phyloP scores from a whole-genome alignment of 768 basidiomycete species.

The Hygrocybe punicea region DNA sequence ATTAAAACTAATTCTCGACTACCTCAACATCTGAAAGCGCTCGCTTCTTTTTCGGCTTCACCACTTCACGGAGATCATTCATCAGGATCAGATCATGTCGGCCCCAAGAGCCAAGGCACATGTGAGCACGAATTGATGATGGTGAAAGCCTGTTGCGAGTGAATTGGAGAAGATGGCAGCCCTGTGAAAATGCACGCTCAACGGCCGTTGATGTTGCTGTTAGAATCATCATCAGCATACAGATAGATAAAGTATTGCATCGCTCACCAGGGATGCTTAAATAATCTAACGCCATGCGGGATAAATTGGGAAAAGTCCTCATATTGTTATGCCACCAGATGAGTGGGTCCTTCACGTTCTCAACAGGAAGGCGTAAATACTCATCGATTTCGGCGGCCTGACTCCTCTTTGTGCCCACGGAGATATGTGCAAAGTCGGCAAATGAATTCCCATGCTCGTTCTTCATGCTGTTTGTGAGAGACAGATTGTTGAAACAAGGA shows the following conservation, averaged over 20 bases:
- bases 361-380: constrained; percentile 15
- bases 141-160: constrained; percentile 17
- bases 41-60: not conserved
- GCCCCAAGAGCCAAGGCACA: constrained; percentile 23
- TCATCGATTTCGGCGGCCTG: not conserved
- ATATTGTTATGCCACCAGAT: constrained; percentile 16
- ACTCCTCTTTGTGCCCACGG: not conserved
- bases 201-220: constrained; percentile 18
- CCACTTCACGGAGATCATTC: constrained; percentile 6
- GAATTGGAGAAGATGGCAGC: constrained; percentile 19
- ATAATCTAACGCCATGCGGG: constrained; percentile 18
- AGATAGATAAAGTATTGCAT: not conserved
- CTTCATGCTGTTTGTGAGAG: not conserved
- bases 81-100: constrained; percentile 10
- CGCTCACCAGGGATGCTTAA: constrained; percentile 18
- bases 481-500: not conserved
- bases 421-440: constrained; percentile 5
- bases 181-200: constrained; percentile 19
- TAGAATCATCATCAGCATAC: not conserved
- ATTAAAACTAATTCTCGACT: not conserved
- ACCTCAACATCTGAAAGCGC: not conserved
- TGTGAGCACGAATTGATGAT: constrained; percentile 10
- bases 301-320: constrained; percentile 12
- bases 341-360: constrained; percentile 12
- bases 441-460: not conserved